Conservation (phyloP, 495 filamentous ascomycete genomes). For the Podospora anserina region DNA sequence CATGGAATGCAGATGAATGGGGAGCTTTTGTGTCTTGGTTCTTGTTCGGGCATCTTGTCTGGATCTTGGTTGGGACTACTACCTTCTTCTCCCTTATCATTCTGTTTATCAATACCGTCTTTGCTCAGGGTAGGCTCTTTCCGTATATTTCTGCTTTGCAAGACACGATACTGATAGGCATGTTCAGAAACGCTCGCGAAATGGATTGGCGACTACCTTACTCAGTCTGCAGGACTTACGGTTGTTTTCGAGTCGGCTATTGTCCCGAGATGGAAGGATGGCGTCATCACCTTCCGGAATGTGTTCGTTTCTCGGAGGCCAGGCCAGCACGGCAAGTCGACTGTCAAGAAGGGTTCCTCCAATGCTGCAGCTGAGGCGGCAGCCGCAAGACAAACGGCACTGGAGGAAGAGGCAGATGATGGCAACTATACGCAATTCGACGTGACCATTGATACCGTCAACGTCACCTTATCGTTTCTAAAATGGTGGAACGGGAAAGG, state of each 20-base stretch:
- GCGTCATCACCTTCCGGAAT: conserved; percentile 93
- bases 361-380: conserved; percentile 82
- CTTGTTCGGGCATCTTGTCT: conserved; percentile 85
- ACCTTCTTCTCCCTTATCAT: conserved; percentile 94
- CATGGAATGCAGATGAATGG: conserved; percentile 94
- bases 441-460: conserved; percentile 88
- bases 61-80: conserved; percentile 92
- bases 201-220: conserved; percentile 94
- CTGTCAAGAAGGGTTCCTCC: conserved; percentile 91
- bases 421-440: conserved; percentile 98
- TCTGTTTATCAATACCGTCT: conserved; percentile 87
- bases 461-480: conserved; percentile 93
- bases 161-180: conserved; percentile 8
- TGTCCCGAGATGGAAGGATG: conserved; percentile 89
- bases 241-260: conserved; percentile 98
- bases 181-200: conserved; percentile 68
- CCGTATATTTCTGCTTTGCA: too few species aligned
- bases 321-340: conserved; percentile 62
- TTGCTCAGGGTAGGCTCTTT: conserved; percentile 69
- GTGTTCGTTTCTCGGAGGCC: conserved; percentile 93
- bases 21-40: conserved; percentile 95
- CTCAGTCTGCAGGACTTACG: conserved; percentile 88
- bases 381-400: conserved; percentile 58
- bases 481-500: conserved; percentile 99
- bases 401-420: conserved; percentile 68